Evolutionary conservation across 1,284 basidiomycete species (phyloP).

Genomic region (Abortiporus biennis): DNA sequence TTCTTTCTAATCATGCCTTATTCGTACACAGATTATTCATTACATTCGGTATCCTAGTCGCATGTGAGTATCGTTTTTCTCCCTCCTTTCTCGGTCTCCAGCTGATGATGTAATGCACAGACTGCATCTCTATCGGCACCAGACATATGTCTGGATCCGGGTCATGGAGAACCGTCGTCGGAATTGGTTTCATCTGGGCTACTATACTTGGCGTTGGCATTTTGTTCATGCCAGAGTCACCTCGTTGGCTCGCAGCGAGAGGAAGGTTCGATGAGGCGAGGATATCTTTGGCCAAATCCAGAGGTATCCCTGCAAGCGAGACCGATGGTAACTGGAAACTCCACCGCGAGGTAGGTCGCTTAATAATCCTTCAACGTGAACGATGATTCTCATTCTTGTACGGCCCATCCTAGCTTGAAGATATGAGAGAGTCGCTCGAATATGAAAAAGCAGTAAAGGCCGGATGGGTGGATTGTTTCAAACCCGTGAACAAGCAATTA

Average conservation of each 20-base stretch:
- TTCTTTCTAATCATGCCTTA: conserved; percentile 31
- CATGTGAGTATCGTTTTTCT: conserved; percentile 39
- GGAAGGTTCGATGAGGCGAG: conserved; percentile 49
- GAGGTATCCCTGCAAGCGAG: conserved; percentile 42
- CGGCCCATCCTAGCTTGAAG: conserved; percentile 26
- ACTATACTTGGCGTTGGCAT: conserved; percentile 63
- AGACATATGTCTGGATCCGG: conserved; percentile 39
- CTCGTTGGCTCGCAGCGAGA: conserved; percentile 58
- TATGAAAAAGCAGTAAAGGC: conserved; percentile 37
- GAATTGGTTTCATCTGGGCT: conserved; percentile 67
- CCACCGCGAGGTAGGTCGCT: conserved; percentile 31
- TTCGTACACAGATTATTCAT: conserved; percentile 76
- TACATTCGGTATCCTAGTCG: conserved; percentile 72
- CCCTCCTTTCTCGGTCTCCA: conserved; percentile 2
- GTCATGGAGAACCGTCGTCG: conserved; percentile 67
- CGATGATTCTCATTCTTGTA: background rate
- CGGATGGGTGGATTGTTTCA: conserved; percentile 63
- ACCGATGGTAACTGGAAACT: conserved; percentile 39
- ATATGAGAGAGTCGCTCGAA: conserved; percentile 43
- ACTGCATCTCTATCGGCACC: conserved; percentile 56
- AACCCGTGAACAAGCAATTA: conserved; percentile 41
- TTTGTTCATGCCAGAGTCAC: conserved; percentile 71
- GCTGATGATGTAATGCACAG: conserved; percentile 21
- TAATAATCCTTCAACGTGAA: background rate
- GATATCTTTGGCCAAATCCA: conserved; percentile 45